Evolutionary conservation across 208 protist species (phyloP), one percentile per base, ranked within the genome.

Genomic region (Leptomonas pyrrhocoris): DNA sequence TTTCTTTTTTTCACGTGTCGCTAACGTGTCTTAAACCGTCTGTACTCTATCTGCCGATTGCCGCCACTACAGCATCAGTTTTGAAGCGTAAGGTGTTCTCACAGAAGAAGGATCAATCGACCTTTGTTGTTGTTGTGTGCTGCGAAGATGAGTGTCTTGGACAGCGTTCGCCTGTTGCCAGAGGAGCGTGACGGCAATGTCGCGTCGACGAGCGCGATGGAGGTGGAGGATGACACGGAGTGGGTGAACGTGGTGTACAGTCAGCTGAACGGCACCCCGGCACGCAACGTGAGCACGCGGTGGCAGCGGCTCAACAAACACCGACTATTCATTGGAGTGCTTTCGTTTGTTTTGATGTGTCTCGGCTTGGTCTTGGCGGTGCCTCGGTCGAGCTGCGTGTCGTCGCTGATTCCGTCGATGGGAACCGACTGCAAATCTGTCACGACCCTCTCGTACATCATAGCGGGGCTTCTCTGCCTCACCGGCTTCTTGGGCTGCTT

Each of bases 161-260:
- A 50, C 28, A 55, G 56, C 4, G 42, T 42, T 28, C 73, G 57
- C 9, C 57, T 71, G 36, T 55, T 80, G 27, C 34, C 59, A 34
- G 61, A 68, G 51, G 53, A 64, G 61, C 25, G 27, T 2, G 36
- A 43, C 6, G 51, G 49, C 36, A 21, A 34, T 61, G 45, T 64
- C 31, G 18, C 28, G 6, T 2, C 53, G 18, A 57, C 51, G 21
- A 60, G 12, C 28, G 74, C 30, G 48, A 68, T 61, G 60, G 42
- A 46, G 36, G 13, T 77, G 27, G 71, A 77, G 40, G 71, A 78
- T 42, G 77, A 81, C 38, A 68, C 70, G 30, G 72, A 84, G 60
- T 88, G 82, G 82, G 81, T 81, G 27, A 84, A 46, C 31, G 72
- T 80, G 8, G 72, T 75, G 36, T 84, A 84, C 65, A 67, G 68